Base-by-base conservation (phyloP, 129 eudicot species). In the Pulicaria dysenterica region DNA sequence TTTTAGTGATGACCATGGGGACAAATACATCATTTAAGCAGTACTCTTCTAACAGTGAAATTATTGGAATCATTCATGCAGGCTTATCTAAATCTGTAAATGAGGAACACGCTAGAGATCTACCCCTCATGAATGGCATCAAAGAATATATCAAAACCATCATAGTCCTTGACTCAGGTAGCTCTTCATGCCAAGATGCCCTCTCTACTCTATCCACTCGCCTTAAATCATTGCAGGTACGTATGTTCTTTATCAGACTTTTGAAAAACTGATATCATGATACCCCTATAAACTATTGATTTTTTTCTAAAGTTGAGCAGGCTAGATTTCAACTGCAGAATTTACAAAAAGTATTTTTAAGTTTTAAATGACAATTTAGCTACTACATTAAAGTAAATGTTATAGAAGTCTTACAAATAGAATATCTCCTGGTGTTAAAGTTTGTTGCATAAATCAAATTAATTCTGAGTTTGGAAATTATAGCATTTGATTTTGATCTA, bases 61-160 rank as follows among this genome's bases (percentile, higher is more conserved):
- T 4, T 62, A 16, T 51, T 19, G 59, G 49, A n/a, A 3, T 39
- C 45, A 2, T 61, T 70, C 48, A 82, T 79, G 62, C 86, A 93
- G 98, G 96, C 12, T 67, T 93, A 64, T 84, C 85, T 68, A 87
- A 80, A 81, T 81, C 79, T 60, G 95, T 87, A 46, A 90, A 80
- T 10, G 95, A 79, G 69, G 90, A 94, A 74, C 98, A 94, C 60
- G 96, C 83, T 6, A 87, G 91, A 76, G 92, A 87, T 59, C 76
- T 94, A 11, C 98, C 98, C n/a, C 81, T 94, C 48, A 90, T 94
- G 95, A 94, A 94, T 73, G 98, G 98, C 31, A 94, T 94, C 69
- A 90, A 94, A 72, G 98, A 94, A 81, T 91, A 88, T 70, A 85
- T 94, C 56, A 94, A 94, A 78, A 82, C 91, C 40, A 81, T 90